Evolutionary conservation across 192 early-diverging fungal genomes (phyloP).

Genomic region (Entomortierella chlamydospora): DNA sequence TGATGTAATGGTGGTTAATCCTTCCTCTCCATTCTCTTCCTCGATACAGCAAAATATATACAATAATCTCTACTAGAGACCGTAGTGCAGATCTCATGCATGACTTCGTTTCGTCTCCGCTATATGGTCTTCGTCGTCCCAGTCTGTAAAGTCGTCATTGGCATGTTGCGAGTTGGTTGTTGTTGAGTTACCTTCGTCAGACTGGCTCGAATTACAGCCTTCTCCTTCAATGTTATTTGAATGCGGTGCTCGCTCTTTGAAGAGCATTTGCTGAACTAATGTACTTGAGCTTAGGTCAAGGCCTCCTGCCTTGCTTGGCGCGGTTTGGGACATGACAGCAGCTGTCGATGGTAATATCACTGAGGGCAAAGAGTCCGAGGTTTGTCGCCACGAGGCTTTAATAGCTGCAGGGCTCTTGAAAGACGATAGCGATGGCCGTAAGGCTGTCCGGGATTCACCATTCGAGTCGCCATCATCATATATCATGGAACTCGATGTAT

Average conservation of each 20-base stretch:
- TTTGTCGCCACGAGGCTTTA: conserved; percentile 36
- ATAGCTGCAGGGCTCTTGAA: conserved; percentile 24
- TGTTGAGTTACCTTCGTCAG: conserved; percentile 34
- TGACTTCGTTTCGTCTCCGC: conserved; percentile 16
- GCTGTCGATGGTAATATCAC: not conserved
- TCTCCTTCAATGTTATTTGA: conserved; percentile 13
- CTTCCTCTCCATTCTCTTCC: not conserved
- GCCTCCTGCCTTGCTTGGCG: conserved; percentile 30
- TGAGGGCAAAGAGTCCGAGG: conserved; percentile 35
- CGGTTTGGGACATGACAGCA: not conserved
- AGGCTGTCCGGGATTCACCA: not conserved
- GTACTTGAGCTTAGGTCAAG: conserved; percentile 53
- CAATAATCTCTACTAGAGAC: too few relatives aligned
- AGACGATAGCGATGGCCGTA: conserved; percentile 10
- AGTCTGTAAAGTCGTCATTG: conserved; percentile 6
- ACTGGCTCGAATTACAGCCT: not conserved
- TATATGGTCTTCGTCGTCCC: conserved; percentile 14
- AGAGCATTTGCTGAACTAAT: conserved; percentile 51
- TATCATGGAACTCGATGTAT: not conserved
- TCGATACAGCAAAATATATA: not conserved
- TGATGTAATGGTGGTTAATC: not conserved
- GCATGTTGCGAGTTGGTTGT: not conserved
- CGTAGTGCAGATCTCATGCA: conserved; percentile 1
- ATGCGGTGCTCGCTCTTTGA: conserved; percentile 40
- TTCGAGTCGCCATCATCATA: not conserved